A percentile compares a stretch with the other conserved stretches of the same genome.
phyloP scores from a whole-genome alignment of 129 eudicot species.

The Glebionis coronaria region DNA sequence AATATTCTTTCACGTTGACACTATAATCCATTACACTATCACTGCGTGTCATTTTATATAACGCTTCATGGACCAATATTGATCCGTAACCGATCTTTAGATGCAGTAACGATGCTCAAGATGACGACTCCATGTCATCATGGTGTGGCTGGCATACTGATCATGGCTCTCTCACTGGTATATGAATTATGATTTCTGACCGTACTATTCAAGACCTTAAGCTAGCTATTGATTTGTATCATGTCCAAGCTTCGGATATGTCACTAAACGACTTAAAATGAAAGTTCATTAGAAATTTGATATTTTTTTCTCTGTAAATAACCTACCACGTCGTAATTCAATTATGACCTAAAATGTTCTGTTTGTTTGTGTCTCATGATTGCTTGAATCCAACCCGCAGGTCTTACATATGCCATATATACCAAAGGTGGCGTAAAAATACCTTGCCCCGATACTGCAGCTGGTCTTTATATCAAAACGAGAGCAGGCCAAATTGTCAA shows the following conservation, averaged over 20 bases:
- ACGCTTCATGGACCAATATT: background rate
- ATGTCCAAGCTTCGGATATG: background rate
- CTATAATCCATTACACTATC: conserved; percentile 1
- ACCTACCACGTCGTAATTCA: background rate
- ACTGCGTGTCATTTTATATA: background rate
- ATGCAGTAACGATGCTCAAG: conserved; percentile 49
- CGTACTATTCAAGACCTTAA: background rate
- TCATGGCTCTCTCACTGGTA: conserved; percentile 97
- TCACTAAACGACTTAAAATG: background rate
- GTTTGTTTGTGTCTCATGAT: conserved; percentile 21
- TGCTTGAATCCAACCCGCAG: conserved; percentile 44
- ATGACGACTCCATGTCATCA: conserved; percentile 67
- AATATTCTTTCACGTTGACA: conserved; percentile 1
- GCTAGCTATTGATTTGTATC: background rate
- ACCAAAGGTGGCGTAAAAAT: conserved; percentile 54
- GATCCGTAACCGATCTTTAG: conserved; percentile 8
- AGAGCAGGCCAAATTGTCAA: conserved; percentile 80
- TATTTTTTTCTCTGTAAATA: background rate
- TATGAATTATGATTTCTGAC: conserved; percentile 3
- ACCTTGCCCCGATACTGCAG: conserved; percentile 73
- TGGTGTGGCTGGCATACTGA: conserved; percentile 99
- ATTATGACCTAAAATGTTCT: background rate
- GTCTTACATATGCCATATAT: conserved; percentile 85
- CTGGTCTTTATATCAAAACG: conserved; percentile 89
- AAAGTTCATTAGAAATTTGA: background rate